phyloP scores from a whole-genome alignment of 441 rosid genomes.

The Cnidoscolus chayamansa region DNA sequence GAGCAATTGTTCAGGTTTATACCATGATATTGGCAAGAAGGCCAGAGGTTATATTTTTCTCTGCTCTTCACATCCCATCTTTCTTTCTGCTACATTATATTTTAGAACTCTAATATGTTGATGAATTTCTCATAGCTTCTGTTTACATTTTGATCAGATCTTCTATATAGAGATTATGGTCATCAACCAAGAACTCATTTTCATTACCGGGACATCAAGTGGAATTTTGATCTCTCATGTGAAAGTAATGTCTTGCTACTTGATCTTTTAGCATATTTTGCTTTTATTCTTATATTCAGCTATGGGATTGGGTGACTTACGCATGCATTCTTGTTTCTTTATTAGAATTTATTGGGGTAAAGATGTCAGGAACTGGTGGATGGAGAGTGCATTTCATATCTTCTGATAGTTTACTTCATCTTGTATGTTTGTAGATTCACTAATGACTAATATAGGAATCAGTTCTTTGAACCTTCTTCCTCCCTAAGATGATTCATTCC shows the following conservation, averaged over 20 bases:
- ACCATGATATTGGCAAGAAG: slow-evolving; percentile 48
- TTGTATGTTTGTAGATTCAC: too few relatives aligned
- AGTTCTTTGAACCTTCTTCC: too few relatives aligned
- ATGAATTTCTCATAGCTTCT: background rate
- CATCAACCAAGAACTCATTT: slow-evolving; percentile 37
- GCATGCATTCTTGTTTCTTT: background rate
- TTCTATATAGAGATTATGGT: slow-evolving; percentile 53
- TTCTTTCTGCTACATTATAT: background rate
- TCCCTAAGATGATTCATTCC: too few relatives aligned
- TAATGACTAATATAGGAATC: too few relatives aligned
- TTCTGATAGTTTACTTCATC: too few relatives aligned
- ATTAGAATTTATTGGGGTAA: background rate
- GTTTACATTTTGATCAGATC: slow-evolving; percentile 31
- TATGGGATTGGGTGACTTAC: background rate
- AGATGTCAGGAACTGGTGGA: too few relatives aligned
- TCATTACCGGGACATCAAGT: slow-evolving; percentile 28
- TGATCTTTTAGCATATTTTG: background rate
- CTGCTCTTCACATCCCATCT: background rate
- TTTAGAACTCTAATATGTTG: background rate
- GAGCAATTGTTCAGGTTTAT: slow-evolving; percentile 44
- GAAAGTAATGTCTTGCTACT: slow-evolving; percentile 34
- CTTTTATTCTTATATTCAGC: background rate
- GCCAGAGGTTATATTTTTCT: slow-evolving; percentile 40
- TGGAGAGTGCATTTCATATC: too few relatives aligned
- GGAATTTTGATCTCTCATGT: slow-evolving; percentile 47